Percentiles rank a stretch among this genome's conserved stretches.
Evolutionary conservation across 371 early-diverging fungal species (phyloP).

Genomic region (Choanephora cucurbitarum): DNA sequence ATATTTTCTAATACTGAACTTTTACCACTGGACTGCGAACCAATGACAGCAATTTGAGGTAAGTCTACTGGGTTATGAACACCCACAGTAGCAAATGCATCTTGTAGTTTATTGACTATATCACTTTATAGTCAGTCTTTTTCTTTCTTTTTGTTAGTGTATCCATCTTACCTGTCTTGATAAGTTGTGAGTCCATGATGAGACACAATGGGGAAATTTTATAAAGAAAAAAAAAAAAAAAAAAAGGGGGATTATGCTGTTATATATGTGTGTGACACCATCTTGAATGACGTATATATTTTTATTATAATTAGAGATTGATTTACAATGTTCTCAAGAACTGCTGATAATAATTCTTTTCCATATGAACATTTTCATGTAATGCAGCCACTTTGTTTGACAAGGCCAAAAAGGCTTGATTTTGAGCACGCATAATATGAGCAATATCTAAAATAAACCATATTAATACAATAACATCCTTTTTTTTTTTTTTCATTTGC

Average conservation of each 20-base stretch:
- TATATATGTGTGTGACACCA: no score
- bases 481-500: no score
- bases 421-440: conserved; percentile 61
- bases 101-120: conserved; percentile 90
- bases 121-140: not conserved
- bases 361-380: conserved; percentile 59
- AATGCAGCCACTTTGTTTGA: conserved; percentile 60
- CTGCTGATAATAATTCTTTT: conserved; percentile 46
- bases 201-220: no score
- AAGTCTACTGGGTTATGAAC: conserved; percentile 97
- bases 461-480: not conserved
- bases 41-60: conserved; percentile 98
- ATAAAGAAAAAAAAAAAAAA: no score
- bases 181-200: conserved; percentile 61
- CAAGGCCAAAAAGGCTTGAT: conserved; percentile 64
- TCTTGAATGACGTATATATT: no score
- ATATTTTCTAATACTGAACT: conserved; percentile 99
- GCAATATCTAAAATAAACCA: conserved; percentile 45
- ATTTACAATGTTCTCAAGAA: conserved; percentile 30
- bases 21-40: conserved; percentile 98
- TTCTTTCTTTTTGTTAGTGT: conserved; percentile 1
- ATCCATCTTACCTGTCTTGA: conserved; percentile 45
- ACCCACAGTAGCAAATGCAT: conserved; percentile 96
- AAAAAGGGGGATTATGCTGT: no score
- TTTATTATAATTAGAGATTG: not conserved